These are phyloP conservation scores for Arabis hirsuta DNA, from an alignment of 345 rosid species.

Conservation along the genomic window DNA sequence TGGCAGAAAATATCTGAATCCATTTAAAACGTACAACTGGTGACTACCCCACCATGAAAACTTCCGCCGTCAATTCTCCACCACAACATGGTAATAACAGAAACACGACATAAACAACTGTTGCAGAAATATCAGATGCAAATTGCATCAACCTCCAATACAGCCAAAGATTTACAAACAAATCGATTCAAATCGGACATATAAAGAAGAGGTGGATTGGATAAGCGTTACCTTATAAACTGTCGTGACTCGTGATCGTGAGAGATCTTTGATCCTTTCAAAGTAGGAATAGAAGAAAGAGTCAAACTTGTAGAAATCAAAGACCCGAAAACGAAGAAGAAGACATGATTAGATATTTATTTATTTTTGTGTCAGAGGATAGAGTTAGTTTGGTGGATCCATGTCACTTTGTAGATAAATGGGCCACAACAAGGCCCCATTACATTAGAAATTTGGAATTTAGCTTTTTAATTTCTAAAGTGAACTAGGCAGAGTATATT, in stretches of 20 bases:
- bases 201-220: conserved; percentile 21
- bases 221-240: conserved; percentile 21
- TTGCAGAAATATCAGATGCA: conserved; percentile 10
- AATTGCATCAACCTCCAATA: conserved; percentile 31
- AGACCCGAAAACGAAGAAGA: conserved; percentile 40
- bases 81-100: conserved; percentile 49
- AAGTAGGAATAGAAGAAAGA: not conserved
- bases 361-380: conserved; percentile 20
- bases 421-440: conserved; percentile 44
- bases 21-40: conserved; percentile 39
- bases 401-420: conserved; percentile 11
- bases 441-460: not conserved
- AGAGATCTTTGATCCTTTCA: conserved; percentile 30
- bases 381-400: conserved; percentile 1
- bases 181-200: conserved; percentile 13
- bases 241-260: conserved; percentile 36
- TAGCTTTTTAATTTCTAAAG: not conserved
- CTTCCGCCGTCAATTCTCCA: conserved; percentile 56
- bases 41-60: conserved; percentile 39
- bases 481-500: too few relatives aligned
- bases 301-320: conserved; percentile 1
- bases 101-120: conserved; percentile 27
- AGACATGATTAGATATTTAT: conserved; percentile 30
- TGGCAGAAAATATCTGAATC: conserved; percentile 54
- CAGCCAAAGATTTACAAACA: conserved; percentile 28